These are phyloP conservation scores for Syzygium grande DNA, from an alignment of 345 rosid genomes.

Conservation along the genomic window DNA sequence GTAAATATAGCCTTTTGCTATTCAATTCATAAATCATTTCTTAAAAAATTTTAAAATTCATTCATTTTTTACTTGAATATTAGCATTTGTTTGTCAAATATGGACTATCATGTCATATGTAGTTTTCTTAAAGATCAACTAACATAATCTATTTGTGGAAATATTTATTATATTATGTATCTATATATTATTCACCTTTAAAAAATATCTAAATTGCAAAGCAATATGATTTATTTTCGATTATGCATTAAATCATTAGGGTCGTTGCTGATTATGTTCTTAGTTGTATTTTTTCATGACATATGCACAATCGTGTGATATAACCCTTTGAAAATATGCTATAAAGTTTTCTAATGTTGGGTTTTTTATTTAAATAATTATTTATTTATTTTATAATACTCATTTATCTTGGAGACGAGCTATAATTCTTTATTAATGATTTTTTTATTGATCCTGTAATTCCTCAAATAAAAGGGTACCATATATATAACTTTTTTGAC, in stretches of 20 bases:
- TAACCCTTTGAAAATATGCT: too few relatives aligned
- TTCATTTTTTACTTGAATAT: neutral
- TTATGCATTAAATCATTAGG: neutral
- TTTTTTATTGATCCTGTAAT: too few relatives aligned
- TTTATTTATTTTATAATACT: too few relatives aligned
- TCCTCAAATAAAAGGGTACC: too few relatives aligned
- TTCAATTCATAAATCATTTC: neutral
- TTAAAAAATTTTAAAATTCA: too few relatives aligned
- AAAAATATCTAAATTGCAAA: neutral
- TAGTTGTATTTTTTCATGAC: neutral
- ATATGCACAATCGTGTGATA: neutral
- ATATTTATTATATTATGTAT: too few relatives aligned
- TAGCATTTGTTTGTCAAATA: neutral
- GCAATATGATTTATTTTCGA: neutral
- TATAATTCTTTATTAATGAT: too few relatives aligned
- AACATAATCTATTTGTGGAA: neutral
- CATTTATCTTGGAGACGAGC: neutral
- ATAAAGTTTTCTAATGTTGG: neutral
- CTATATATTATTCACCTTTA: neutral
- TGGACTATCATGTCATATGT: neutral
- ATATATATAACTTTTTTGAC: too few relatives aligned
- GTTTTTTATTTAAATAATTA: too few relatives aligned
- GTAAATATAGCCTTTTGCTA: neutral
- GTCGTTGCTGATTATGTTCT: accelerated
- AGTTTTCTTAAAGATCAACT: too few relatives aligned